Base-by-base conservation (phyloP, 495 filamentous ascomycete genomes). In the Aspergillus carlsbadensis region DNA sequence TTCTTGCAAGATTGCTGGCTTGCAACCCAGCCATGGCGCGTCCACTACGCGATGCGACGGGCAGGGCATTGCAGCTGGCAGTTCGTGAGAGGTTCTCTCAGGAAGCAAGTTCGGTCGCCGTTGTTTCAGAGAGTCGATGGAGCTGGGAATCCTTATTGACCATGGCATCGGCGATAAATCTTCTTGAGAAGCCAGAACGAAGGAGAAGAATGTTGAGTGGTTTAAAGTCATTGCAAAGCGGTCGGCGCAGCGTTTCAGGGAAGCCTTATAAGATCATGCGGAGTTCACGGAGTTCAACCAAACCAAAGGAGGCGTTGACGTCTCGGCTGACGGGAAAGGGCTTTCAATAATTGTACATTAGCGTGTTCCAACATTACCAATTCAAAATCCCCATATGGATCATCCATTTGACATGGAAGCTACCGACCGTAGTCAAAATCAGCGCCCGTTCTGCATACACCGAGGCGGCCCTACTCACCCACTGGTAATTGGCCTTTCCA, bases 11-110 rank as follows among this genome's bases (percentile, higher is more conserved):
- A 72, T 78, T 82, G 66, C 76, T 82, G 73, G 87, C 87, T 81
- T 87, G 90, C 90, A 92, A 87, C 88, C 88, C 87, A 83, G 83
- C 82, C 75, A 83, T 89, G 88, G 90, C 90, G 90, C 90, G 88
- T 88, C 89, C 87, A 72, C 82, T 89, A 74, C 81, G 81, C 85
- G 87, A 90, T 90, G 90, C 90, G 89, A 92, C 90, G 86, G 84
- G 87, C 84, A 82, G 77, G 83, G 86, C 83, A 81, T 88, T 91
- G 90, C 89, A 81, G 80, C 78, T 72, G 72, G 76, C 74, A 66
- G 74, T 74, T 75, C 76, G 69, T 63, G 71, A 73, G 67, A 61
- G 60, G 51, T 60, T 74, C 58, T 67, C 67, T 58, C 63, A 45
- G 58, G 62, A 63, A 61, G 65, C 57, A 57, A 45, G 47, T 64